These are phyloP conservation scores for Ganoderma resinaceum DNA, from an alignment of 1,284 basidiomycete species.

Conservation along the genomic window DNA sequence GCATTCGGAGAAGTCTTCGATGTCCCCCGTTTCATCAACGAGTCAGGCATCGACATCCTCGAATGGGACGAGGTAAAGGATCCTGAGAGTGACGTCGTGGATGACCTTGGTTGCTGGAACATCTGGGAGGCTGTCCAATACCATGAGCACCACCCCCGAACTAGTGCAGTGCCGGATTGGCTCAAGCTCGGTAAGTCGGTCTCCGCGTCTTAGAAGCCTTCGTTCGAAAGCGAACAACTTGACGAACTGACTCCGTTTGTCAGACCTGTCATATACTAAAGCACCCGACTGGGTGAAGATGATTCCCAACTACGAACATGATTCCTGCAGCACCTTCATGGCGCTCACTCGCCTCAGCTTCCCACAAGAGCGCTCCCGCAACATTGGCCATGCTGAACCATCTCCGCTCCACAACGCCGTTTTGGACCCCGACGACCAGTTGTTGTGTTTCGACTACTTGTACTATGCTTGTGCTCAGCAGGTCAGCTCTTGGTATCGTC, in stretches of 20 bases:
- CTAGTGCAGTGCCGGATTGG: conserved; percentile 49
- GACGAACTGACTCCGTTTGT: conserved; percentile 4
- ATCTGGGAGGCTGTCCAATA: conserved; percentile 62
- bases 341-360: conserved; percentile 52
- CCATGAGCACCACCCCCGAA: conserved; percentile 52
- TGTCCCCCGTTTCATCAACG: conserved; percentile 44
- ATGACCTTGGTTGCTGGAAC: conserved; percentile 78
- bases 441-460: conserved; percentile 61
- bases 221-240: neutral
- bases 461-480: conserved; percentile 53
- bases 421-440: conserved; percentile 56
- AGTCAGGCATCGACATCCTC: conserved; percentile 45
- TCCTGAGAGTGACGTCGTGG: conserved; percentile 43
- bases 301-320: conserved; percentile 45
- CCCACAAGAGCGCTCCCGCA: conserved; percentile 46
- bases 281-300: conserved; percentile 52
- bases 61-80: conserved; percentile 53
- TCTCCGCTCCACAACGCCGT: conserved; percentile 42
- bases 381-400: conserved; percentile 43
- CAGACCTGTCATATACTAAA: conserved; percentile 58
- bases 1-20: conserved; percentile 53
- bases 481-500: conserved; percentile 32
- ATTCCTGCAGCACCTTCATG: conserved; percentile 55
- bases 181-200: conserved; percentile 59
- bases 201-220: neutral